These are phyloP conservation scores for Rhynchosporium agropyri DNA, from an alignment of 2,329 filamentous ascomycete species.

Conservation along the genomic window DNA sequence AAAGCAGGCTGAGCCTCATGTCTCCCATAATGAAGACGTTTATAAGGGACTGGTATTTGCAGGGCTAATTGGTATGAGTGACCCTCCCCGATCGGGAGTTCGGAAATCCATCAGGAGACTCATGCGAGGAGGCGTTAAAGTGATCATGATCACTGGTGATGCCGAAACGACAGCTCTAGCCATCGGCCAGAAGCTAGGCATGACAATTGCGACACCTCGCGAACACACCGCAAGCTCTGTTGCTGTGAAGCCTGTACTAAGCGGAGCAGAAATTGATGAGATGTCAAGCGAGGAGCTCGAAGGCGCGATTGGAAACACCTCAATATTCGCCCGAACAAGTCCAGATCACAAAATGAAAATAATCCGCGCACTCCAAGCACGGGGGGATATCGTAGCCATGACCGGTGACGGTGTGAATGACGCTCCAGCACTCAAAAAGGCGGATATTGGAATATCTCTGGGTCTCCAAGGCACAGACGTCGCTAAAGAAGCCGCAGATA, in stretches of 20 bases:
- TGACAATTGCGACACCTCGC: slow-evolving; percentile 68
- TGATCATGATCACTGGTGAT: slow-evolving; percentile 99
- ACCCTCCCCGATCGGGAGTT: slow-evolving; percentile 89
- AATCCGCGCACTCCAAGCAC: slow-evolving; percentile 83
- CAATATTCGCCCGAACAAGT: slow-evolving; percentile 93
- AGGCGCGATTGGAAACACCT: slow-evolving; percentile 82
- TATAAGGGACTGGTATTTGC: slow-evolving; percentile 88
- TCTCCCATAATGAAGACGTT: slow-evolving; percentile 64
- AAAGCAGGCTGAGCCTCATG: slow-evolving; percentile 32
- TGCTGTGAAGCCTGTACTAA: slow-evolving; percentile 71
- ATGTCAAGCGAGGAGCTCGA: slow-evolving; percentile 87
- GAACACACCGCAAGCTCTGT: slow-evolving; percentile 57
- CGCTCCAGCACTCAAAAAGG: slow-evolving; percentile 93
- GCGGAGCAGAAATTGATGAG: slow-evolving; percentile 87
- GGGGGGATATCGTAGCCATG: slow-evolving; percentile 98
- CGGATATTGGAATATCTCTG: slow-evolving; percentile 98
- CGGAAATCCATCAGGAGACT: slow-evolving; percentile 84
- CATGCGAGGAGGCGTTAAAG: slow-evolving; percentile 92
- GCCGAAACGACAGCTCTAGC: slow-evolving; percentile 92
- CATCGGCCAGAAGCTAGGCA: slow-evolving; percentile 93
- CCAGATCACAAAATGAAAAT: slow-evolving; percentile 99
- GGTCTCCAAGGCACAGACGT: slow-evolving; percentile 93
- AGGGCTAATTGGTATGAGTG: slow-evolving; percentile 94
- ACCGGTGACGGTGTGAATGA: slow-evolving; percentile 98
- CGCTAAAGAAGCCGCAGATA: slow-evolving; percentile 92